phyloP scores from a whole-genome alignment of 768 basidiomycete genomes.

The Kwoniella botswanensis region DNA sequence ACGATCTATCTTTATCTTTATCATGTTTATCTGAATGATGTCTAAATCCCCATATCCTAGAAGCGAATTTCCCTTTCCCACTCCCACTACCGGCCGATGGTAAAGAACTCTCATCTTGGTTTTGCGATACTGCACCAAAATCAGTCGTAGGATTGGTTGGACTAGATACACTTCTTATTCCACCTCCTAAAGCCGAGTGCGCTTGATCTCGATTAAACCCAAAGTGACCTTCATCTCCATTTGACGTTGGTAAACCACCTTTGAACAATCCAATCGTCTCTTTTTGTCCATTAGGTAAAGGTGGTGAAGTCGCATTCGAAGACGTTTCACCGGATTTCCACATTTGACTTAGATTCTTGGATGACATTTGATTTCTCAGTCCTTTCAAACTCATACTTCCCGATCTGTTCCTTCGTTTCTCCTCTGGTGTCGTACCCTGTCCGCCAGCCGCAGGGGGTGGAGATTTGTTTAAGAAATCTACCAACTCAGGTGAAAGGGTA shows the following conservation, averaged over 20 bases:
- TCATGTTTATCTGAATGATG: conserved; percentile 11
- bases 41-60: conserved; percentile 18
- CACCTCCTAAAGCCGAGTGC: background rate
- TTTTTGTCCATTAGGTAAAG: conserved; percentile 7
- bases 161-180: conserved; percentile 18
- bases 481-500: conserved; percentile 37
- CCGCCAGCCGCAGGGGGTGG: conserved; percentile 14
- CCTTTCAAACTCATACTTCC: conserved; percentile 42
- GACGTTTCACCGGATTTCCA: conserved; percentile 23
- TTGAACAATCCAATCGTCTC: conserved; percentile 32
- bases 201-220: background rate
- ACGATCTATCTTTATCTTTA: conserved; percentile 3
- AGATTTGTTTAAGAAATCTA: conserved; percentile 23
- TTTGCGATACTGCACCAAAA: conserved; percentile 6
- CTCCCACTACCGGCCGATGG: background rate
- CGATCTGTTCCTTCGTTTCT: conserved; percentile 28
- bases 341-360: conserved; percentile 25
- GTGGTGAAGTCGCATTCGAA: conserved; percentile 10
- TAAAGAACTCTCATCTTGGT: background rate
- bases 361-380: conserved; percentile 32
- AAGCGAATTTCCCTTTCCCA: conserved; percentile 18
- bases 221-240: background rate
- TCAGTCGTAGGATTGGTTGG: conserved; percentile 12
- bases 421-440: conserved; percentile 6
- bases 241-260: background rate